Base-by-base conservation (phyloP, 371 early-diverging fungal species). In the Mortierella sp. region DNA sequence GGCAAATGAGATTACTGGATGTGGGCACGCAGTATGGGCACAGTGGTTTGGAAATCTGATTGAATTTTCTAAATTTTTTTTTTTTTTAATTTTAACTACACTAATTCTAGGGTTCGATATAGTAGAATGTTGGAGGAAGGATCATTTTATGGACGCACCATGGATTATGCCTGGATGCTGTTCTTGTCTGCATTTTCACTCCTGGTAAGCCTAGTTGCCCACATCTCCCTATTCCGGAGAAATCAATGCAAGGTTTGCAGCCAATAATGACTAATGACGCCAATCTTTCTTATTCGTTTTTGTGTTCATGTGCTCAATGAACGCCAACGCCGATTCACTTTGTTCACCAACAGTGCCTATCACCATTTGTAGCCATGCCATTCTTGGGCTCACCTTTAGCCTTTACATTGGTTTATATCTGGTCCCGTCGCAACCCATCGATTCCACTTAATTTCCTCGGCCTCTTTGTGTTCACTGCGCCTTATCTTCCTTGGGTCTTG, bases 61-160 rank as follows among this genome's bases (percentile, higher is more conserved):
- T 52, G 20, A 18, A 12, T 52, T 51, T 51, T 20, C 22, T 52
- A 52, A 52, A 52, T 22, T 5, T 52, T n/a, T 9, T 9, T 22
- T 22, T 51, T 20, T 57, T n/a, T 52, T 39, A 2, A 20, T 35
- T 40, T 59, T 22, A 4, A 14, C n/a, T 14, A 28, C 52, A n/a
- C 20, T 6, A n/a, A 22, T 20, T n/a, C 12, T 72, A 95, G 95
- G 22, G 90, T 94, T 22, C 90, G 94, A 64, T 97, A 98, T 81
- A 93, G 93, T 72, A 88, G 97, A 35, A 95, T 95, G 93, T 90
- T 98, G 73, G 99, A 98, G 79, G 97, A 97, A 83, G 97, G 96
- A 0, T 96, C 95, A 65, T 97, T 94, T 85, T 89, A 95, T 58
- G 93, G 92, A 54, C 90, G 95, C 62, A 93, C 95, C 2, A 96